Conservation (phyloP, 768 basidiomycete species). For the Trametes meyenii region DNA sequence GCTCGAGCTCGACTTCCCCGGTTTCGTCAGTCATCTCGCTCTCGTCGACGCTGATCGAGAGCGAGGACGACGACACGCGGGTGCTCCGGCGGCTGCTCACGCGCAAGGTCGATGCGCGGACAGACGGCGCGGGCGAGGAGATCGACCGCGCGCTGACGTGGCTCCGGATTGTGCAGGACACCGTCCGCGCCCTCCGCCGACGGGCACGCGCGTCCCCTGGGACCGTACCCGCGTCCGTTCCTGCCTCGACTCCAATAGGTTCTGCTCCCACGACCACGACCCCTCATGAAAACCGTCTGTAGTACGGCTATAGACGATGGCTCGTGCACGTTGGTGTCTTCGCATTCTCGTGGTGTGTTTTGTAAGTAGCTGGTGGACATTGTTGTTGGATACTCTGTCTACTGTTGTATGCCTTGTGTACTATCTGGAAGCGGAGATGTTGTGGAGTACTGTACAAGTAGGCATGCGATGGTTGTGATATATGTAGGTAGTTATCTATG, state of each 20-base stretch:
- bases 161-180: constrained; percentile 65
- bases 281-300: too few relatives aligned
- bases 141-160: constrained; percentile 61
- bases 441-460: constrained; percentile 12
- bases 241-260: too few relatives aligned
- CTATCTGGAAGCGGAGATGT: neutral
- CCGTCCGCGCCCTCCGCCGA: constrained; percentile 18
- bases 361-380: neutral
- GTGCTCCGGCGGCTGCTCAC: constrained; percentile 63
- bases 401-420: neutral
- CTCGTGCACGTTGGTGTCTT: neutral
- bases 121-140: constrained; percentile 61
- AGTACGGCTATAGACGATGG: neutral
- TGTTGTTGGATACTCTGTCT: neutral
- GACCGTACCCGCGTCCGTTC: too few relatives aligned
- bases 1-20: constrained; percentile 25
- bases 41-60: constrained; percentile 52
- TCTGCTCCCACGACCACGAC: too few relatives aligned
- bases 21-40: constrained; percentile 48
- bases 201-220: neutral
- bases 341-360: neutral
- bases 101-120: constrained; percentile 63
- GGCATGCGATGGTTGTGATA: neutral
- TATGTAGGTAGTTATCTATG: constrained; percentile 19
- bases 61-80: constrained; percentile 69